phyloP scores from a whole-genome alignment of 305 asterid species.

The Fraxinus sp. region DNA sequence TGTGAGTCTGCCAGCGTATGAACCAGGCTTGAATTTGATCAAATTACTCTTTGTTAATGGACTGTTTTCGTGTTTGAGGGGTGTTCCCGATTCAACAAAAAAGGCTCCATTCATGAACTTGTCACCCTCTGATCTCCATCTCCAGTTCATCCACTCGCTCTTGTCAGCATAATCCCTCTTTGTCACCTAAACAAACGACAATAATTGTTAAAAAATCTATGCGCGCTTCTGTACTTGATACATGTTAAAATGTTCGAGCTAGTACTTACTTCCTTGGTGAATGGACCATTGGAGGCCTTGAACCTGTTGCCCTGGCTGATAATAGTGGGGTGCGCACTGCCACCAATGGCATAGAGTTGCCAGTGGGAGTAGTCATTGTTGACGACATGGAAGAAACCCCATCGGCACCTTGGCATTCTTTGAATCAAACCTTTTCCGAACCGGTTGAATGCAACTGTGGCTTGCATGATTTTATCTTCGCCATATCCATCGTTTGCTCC shows the following conservation, averaged over 20 bases:
- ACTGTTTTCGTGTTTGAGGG: constrained; percentile 10
- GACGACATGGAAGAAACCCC: constrained; percentile 45
- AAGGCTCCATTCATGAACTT: constrained; percentile 46
- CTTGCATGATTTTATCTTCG: constrained; percentile 44
- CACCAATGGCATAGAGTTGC: constrained; percentile 47
- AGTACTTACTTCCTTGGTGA: constrained; percentile 32
- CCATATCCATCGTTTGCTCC: constrained; percentile 37
- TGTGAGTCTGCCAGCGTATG: constrained; percentile 66
- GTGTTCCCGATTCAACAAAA: constrained; percentile 45
- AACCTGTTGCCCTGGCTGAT: constrained; percentile 49
- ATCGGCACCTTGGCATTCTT: constrained; percentile 50
- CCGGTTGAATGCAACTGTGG: constrained; percentile 40
- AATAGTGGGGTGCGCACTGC: constrained; percentile 44
- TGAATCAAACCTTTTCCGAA: constrained; percentile 42
- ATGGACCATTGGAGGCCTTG: constrained; percentile 30
- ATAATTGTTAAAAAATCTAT: background rate
- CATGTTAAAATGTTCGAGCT: background rate
- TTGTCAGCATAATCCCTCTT: constrained; percentile 39
- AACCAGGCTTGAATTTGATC: constrained; percentile 55
- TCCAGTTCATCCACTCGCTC: constrained; percentile 42
- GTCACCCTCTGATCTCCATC: constrained; percentile 54
- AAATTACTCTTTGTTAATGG: constrained; percentile 22
- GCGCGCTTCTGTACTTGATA: background rate
- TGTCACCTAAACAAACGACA: constrained; percentile 32
- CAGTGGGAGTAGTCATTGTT: constrained; percentile 45